Evolutionary conservation across 345 rosid genomes (phyloP).

Genomic region (Cardiospermum halicacabum): DNA sequence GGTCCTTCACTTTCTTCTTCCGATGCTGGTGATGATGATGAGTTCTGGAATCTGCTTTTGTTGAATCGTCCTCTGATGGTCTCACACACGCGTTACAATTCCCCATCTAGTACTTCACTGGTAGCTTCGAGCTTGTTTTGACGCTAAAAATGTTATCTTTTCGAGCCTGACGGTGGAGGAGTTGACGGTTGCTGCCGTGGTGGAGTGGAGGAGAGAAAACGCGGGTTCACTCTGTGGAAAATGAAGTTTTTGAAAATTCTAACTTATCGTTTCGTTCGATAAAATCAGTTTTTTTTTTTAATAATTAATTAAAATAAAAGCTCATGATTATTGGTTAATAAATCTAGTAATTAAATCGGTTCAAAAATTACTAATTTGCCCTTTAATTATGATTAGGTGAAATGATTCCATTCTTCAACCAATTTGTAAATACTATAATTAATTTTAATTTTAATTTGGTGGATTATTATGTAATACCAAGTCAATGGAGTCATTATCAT

Average conservation of each 20-base stretch:
- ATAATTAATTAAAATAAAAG: background rate
- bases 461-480: background rate
- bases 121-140: too few relatives aligned
- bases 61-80: constrained; percentile 29
- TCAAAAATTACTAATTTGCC: background rate
- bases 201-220: constrained; percentile 34
- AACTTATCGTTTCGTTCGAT: background rate
- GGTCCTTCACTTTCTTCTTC: constrained; percentile 30
- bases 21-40: constrained; percentile 3
- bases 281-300: background rate
- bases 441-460: background rate
- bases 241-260: constrained; percentile 31
- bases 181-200: background rate
- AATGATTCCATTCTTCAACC: background rate
- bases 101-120: constrained; percentile 48
- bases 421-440: background rate
- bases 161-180: constrained; percentile 10
- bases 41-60: constrained; percentile 1
- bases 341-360: too few relatives aligned
- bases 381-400: background rate
- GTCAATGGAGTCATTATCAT: background rate
- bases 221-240: constrained; percentile 57
- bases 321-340: background rate
- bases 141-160: too few relatives aligned
- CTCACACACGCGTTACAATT: constrained; percentile 87